Evolutionary conservation across 192 early-diverging fungal species (phyloP), one percentile per base, ranked within the genome.

Genomic region (Entomortierella parvispora): DNA sequence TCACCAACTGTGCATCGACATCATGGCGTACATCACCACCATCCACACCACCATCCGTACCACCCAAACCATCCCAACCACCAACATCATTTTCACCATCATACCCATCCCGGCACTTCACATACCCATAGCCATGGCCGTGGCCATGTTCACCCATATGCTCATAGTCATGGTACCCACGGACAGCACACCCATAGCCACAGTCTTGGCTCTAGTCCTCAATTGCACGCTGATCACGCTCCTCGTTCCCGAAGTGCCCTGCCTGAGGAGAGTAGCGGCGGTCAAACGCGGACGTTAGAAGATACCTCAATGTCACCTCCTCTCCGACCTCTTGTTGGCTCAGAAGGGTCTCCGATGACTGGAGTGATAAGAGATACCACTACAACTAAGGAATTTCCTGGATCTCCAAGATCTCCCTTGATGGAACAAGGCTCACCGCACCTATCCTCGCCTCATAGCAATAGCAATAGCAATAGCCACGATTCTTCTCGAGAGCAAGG

Each of bases 41-140:
- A 77, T 15, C 74, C 74, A 7, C 74, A 77, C 25, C 74, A 77
- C 20, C 74, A 77, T 31, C 74, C 74, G 3, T 77, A 77, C 33
- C 74, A 77, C 26, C 74, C 74, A 2, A 77, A 77, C 28, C 74
- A 77, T 42, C 74, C 74, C 15, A 77, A 77, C 34, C 74, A 77
- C 15, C 74, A 77, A 31, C 74, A 77, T 25, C 74, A 77, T 29
- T 77, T 77, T 51, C 74, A 77, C 34, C 74, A 77, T 22, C 74
- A 77, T 33, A 28, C 37, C 5, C 72, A 68, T 7, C 42, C 71
- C 37, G n/a, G n/a, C n/a, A 40, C 37, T 9, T 5, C 7, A 25
- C 32, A 25, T 22, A 25, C 20, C 37, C 57, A 58, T 33, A 25
- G 4, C 5, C 57, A 44, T 17, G 40, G 42, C 25, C 57, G 37